Evolutionary conservation across 2,329 filamentous ascomycete genomes (phyloP), one percentile per base, ranked within the genome.

Genomic region (Diaporthe longicolla): DNA sequence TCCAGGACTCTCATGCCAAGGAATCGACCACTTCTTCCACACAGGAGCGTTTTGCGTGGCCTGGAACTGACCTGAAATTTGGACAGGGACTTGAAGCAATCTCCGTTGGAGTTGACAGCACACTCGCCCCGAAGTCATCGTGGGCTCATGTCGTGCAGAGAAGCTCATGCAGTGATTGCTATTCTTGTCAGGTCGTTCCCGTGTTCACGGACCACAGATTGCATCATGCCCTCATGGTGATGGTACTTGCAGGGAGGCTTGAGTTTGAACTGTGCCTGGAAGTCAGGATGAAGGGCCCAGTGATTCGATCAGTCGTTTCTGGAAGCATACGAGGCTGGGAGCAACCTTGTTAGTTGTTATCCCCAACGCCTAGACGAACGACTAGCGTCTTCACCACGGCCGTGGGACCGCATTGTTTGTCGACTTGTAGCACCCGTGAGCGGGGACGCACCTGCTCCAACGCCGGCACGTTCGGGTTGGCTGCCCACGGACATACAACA

Each of bases 151-250:
- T 61, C 45, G 45, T 63, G 32, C 45, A 43, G 43, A 57, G 43
- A 54, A 50, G 32, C 69, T 52, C 43, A 71, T 61, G 57, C 29
- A 29, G 35, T 58, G 57, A 43, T 57, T 55, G 40, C 71, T 58
- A 48, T 55, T 72, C 59, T 63, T 40, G 61, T 69, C 61, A 50
- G 24, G 7, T 45, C 57, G 21, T 26, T 71, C 57, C 68, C 68
- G 66, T 35, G 24, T 57, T 43, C 65, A 43, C 65, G 48, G 55
- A 43, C 45, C 58, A 43, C 5, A 32, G 40, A 71, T 65, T 61
- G 58, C 70, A 57, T 66, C 48, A 52, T 73, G 48, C 66, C 43
- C 29, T 70, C 72, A 71, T 65, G 58, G 72, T 71, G 72, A 73
- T 40, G 72, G 54, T 21, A 65, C 45, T 73, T 54, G 70, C 55